Base-by-base conservation (phyloP, 176 grass and related monocot genomes). In the Carex scoparia region DNA sequence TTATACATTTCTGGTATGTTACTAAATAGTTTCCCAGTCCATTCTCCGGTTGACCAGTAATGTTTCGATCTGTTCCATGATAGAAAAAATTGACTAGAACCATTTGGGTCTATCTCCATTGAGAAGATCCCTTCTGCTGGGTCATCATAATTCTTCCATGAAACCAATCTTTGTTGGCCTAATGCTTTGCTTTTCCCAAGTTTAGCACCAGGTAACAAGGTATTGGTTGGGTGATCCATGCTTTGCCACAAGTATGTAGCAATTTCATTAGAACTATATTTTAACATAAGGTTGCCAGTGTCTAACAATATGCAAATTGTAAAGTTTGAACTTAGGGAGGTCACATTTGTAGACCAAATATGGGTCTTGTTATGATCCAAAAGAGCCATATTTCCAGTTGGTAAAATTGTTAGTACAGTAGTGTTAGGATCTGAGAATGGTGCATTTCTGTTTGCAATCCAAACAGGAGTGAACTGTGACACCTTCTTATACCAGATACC, bases 401-500 rank as follows among this genome's bases (percentile, higher is more conserved):
- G 5, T 14, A 79, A 86, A 79, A 86, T 84, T 28, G 33, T 86
- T 1, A 88, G 31, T 57, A 67, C n/a, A 11, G 69, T 84, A 1
- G 14, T 54, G 11, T 61, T 58, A 31, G 87, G 90, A 31, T 81
- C 35, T 0, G 73, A 84, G 53, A 91, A 30, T n/a, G 84, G 84
- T 15, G 33, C 55, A 27, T 55, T 85, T 44, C 80, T 61, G 38
- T 91, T 91, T 33, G 87, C 90, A 62, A 84, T 69, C 87, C 90
- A 91, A 0, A 80, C 79, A 12, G 80, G 42, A 30, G 71, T 86
- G 6, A 58, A 55, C 33, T 74, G n/a, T 2, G 87, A 44, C 18
- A 92, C 80, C 59, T 89, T 83, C 53, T 71, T 86, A 84, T 89
- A 86, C 90, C 90, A 91, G 19, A 91, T 81, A 8, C 79, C 87